Evolutionary conservation across 75 land plant species (phyloP).

Genomic region (Selaginella tamariscina): DNA sequence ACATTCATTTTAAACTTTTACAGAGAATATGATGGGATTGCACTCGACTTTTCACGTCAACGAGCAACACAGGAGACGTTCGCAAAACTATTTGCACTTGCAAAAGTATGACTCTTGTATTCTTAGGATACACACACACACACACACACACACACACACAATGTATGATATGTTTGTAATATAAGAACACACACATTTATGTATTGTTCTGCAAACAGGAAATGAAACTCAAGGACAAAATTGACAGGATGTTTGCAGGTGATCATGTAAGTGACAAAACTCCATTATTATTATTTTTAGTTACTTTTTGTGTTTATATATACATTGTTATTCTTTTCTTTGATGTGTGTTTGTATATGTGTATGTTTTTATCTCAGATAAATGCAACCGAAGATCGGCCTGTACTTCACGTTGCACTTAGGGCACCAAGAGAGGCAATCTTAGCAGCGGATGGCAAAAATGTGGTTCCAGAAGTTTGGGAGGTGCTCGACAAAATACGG

Average conservation of each 20-base stretch:
- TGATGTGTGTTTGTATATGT: not conserved
- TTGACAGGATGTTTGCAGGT: slow-evolving; percentile 9
- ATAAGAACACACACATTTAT: not conserved
- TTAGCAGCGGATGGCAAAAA: not conserved
- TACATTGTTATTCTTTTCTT: no score
- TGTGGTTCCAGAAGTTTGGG: slow-evolving; percentile 10
- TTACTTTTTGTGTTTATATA: not conserved
- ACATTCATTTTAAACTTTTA: not conserved
- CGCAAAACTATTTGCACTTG: not conserved
- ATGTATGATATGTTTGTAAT: no score
- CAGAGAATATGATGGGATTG: slow-evolving; percentile 14
- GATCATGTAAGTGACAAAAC: slow-evolving; percentile 3
- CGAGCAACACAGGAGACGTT: slow-evolving; percentile 10
- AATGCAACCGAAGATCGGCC: slow-evolving; percentile 7
- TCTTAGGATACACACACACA: no score
- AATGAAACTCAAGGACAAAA: slow-evolving; percentile 5
- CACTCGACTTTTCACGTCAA: slow-evolving; percentile 3
- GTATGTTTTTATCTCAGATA: not conserved
- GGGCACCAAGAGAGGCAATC: slow-evolving; percentile 2
- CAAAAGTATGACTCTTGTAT: slow-evolving; percentile 19
- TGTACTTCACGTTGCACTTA: slow-evolving; percentile 5
- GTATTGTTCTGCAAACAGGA: not conserved
- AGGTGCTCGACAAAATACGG: not conserved
- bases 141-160: no score
- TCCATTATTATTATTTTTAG: no score